Evolutionary conservation across 2,329 filamentous ascomycete species (phyloP).

Genomic region (Achaetomium macrosporum): DNA sequence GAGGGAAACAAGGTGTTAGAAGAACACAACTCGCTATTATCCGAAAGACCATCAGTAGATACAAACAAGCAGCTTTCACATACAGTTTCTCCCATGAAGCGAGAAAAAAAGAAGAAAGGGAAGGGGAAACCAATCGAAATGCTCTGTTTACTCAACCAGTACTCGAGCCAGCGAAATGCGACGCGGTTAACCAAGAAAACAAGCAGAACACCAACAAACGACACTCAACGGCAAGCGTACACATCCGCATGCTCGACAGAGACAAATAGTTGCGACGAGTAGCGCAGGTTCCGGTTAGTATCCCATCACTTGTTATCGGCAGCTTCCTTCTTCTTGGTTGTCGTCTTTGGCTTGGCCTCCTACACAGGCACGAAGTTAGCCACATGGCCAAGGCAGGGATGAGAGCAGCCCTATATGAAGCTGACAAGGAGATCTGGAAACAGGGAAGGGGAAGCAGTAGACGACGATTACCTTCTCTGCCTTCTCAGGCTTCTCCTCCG

Average conservation of each 20-base stretch:
- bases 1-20: too few species aligned
- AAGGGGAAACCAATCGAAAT: constrained; percentile 7
- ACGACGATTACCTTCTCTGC: constrained; percentile 15
- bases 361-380: constrained; percentile 4
- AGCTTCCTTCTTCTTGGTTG: constrained; percentile 29
- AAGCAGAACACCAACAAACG: background rate
- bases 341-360: constrained; percentile 28
- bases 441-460: background rate
- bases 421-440: background rate
- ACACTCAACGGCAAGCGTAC: background rate
- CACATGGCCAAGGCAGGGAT: background rate
- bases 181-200: background rate
- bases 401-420: background rate
- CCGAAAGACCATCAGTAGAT: constrained; percentile 8
- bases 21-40: too few species aligned
- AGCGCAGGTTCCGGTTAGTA: background rate
- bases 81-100: constrained; percentile 4
- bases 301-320: constrained; percentile 19
- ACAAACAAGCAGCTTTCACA: constrained; percentile 11
- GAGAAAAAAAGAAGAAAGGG: background rate
- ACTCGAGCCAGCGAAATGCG: constrained; percentile 10
- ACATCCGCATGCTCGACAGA: background rate
- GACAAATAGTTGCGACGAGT: background rate
- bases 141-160: constrained; percentile 6
- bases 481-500: constrained; percentile 15